Base-by-base conservation (phyloP, 768 basidiomycete genomes). In the Trametes villosa region DNA sequence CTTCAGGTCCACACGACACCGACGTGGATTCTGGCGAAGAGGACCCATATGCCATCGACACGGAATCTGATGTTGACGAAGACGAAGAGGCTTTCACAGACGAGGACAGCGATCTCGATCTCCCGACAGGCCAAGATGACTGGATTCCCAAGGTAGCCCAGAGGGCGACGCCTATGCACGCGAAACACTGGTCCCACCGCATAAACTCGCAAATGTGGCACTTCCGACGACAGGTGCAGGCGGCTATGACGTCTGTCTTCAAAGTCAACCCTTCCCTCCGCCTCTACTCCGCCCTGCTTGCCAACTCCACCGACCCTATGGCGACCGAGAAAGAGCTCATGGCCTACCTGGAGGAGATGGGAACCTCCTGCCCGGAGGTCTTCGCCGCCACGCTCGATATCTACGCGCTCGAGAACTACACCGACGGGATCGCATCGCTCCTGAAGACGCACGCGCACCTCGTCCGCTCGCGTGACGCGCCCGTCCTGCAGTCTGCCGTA, bases 401-500 rank as follows among this genome's bases (percentile, higher is more conserved):
- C 59, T 70, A 82, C 66, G 70, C 79, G 4, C 40, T 68, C 4
- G 76, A 79, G 41, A 66, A 70, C 65, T 66, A 81, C 33, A 60
- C 72, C 7, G 67, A 71, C 0, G 66, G 65, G 29, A 71, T 88
- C 62, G 48, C 75, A 41, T 34, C 57, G 0, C 77, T 87, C 11
- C 80, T 89, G 50, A 68, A 76, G 20, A 57, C 73, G 0, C 74
- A 88, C 65, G 70, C 75, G 1, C 77, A 86, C 52, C 82, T 89
- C 44, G 76, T 89, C n/a, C 86, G 86, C 4, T 80, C 87, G 1
- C 81, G 83, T 15, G 86, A 89, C 50, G 73, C 80, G 4, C 31
- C 67, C 1, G 70, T 76, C 0, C 69, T 86, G 20, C 86, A 85
- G 57, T 61, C 67, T 17, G 83, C 84, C 0, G 78, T 80, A 9